Base-by-base conservation (phyloP, 257 asterid genomes). In the Solanum sitiens region DNA sequence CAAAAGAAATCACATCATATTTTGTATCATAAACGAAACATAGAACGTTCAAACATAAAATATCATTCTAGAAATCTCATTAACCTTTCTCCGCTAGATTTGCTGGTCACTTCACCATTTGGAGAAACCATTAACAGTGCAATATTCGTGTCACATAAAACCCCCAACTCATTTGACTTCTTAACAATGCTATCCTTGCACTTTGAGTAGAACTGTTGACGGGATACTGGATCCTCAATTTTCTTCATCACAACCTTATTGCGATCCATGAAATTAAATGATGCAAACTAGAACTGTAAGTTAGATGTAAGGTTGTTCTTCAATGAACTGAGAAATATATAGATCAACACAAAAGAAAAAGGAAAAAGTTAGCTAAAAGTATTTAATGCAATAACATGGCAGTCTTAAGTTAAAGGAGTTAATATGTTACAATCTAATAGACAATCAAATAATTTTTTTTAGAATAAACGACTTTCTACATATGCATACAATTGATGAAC, bases 81-180 rank as follows among this genome's bases (percentile, higher is more conserved):
- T 30, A 40, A 93, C 98, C 95, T 95, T 89, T 93, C 94, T 5
- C 86, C 89, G 88, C 92, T 91, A 50, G 98, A 91, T 18, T 89
- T 92, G 89, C 88, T 44, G 50, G 94, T 89, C 83, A 95, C 92
- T 25, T 91, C 91, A 40, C 95, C 95, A 25, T 87, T 83, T 73
- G 95, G 98, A 8, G 98, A 93, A 79, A 94, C 93, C 94, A 95
- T 90, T 84, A 95, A 71, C 67, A 95, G 90, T 59, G 91, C 98
- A 4, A 95, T 95, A 42, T 94, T 95, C 3, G 95, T 91, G n/a
- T 93, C 95, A 53, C 98, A 94, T 25, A 95, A 73, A 33, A 95
- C 87, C 1, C 95, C 83, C 12, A 95, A 92, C 89, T 95, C 98
- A 25, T 85, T 74, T 14, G 96, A 95, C 90, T 95, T 95, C 89